Evolutionary conservation across 306 rosid species (phyloP), one percentile per base, ranked within the genome.

Genomic region (Crotalaria pallida): DNA sequence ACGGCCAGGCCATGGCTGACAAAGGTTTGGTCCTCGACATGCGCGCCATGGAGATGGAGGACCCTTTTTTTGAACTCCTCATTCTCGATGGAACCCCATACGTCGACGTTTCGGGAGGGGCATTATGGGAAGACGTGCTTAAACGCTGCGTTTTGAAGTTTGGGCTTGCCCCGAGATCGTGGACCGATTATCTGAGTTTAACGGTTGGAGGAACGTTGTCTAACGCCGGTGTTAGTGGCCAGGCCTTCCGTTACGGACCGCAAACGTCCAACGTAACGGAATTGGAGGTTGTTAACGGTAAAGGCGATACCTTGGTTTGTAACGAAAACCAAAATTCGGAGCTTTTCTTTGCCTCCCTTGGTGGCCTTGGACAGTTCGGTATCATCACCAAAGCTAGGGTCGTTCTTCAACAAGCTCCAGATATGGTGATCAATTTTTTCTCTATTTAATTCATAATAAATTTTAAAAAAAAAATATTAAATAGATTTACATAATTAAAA

Each of bases 221-320:
- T 2, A 95, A 95, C 86, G 99, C 91, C 26, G 99, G 99, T 5
- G 99, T 95, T 0, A 95, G 97, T 10, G 99, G 99, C 1, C 97
- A 95, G 51, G 40, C 96, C 3, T 95, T 95, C 88, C 91, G 96
- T 73, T 89, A 83, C 76, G 99, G 99, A 4, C 99, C 99, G 0
- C 99, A 91, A 15, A 89, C 88, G 3, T 80, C 96, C 0, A 95
- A 91, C 83, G 99, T 95, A 21, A 76, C 91, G 29, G 96, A 89
- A 75, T 65, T 95, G 47, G 96, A 95, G 49, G 92, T 95, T 5
- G 97, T 95, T 0, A 91, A 88, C 1, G 99, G 99, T 2, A 87
- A 81, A 41, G 97, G 97, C 27, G 99, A 95, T 8, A 80, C 77
- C 24, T 6, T 86, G 1, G 29, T 86, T 10, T 95, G 99, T 75